A percentile compares a stretch with the other conserved stretches of the same genome.
Evolutionary conservation across 495 filamentous ascomycete species (phyloP).

Genomic region (Aspergillus mulundensis): DNA sequence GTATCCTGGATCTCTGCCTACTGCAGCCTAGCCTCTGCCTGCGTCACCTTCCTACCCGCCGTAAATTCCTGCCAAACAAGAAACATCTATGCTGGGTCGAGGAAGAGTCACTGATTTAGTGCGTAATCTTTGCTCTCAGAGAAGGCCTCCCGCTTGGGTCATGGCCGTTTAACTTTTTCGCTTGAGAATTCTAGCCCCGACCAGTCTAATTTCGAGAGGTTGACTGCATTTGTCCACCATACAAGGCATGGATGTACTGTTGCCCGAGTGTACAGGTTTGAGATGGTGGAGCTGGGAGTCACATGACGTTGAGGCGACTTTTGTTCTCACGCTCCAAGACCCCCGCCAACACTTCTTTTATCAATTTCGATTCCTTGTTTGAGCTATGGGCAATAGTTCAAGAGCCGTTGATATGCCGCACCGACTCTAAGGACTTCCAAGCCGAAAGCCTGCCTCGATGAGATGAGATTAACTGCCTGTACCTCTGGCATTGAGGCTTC

Average conservation of each 20-base stretch:
- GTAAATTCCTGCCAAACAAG: neutral
- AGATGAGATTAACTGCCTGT: neutral
- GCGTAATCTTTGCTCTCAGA: neutral
- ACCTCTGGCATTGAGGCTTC: neutral
- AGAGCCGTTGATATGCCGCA: neutral
- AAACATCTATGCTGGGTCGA: too few relatives aligned
- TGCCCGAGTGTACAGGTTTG: too few relatives aligned
- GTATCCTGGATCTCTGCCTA: neutral
- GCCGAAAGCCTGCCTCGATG: neutral
- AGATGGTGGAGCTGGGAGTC: neutral
- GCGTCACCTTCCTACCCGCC: too few relatives aligned
- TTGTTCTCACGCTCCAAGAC: neutral
- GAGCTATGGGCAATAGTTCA: neutral
- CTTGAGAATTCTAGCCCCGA: neutral
- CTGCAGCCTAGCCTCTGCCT: too few relatives aligned
- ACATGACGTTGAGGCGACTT: neutral
- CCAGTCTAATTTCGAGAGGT: too few relatives aligned
- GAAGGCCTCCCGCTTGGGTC: neutral
- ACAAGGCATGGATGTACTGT: too few relatives aligned
- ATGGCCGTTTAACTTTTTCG: neutral
- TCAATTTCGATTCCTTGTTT: neutral
- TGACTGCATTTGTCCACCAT: too few relatives aligned
- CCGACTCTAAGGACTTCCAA: neutral
- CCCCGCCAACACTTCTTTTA: neutral
- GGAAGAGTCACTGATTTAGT: too few relatives aligned